Conservation (phyloP, 2,329 filamentous ascomycete genomes). For the Colletotrichum sp. region DNA sequence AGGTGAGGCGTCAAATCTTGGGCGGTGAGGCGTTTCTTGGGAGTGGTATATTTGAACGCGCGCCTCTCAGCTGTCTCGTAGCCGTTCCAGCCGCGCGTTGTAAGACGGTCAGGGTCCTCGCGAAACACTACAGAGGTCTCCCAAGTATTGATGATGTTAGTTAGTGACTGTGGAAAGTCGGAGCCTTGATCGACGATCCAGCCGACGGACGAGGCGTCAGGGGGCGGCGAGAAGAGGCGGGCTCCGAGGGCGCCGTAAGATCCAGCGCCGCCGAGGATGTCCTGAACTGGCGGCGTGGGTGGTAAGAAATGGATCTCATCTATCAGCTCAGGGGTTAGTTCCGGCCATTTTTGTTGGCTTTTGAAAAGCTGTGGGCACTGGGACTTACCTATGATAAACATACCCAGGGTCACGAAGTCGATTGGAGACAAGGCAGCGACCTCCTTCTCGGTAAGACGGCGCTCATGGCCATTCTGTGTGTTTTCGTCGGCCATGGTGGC, state of each 20-base stretch:
- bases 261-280: constrained; percentile 88
- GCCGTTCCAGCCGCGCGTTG: constrained; percentile 92
- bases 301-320: constrained; percentile 91
- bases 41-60: constrained; percentile 86
- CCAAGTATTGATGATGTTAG: constrained; percentile 73
- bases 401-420: constrained; percentile 73
- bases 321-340: constrained; percentile 35
- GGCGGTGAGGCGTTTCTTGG: constrained; percentile 81
- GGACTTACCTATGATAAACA: constrained; percentile 73
- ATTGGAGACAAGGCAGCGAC: constrained; percentile 37
- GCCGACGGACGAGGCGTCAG: constrained; percentile 71
- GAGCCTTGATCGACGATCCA: constrained; percentile 92
- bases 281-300: constrained; percentile 69
- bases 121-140: constrained; percentile 75
- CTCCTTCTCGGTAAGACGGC: constrained; percentile 30
- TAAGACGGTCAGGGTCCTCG: constrained; percentile 69
- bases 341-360: not conserved
- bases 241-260: constrained; percentile 88
- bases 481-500: not conserved
- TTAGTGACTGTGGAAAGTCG: constrained; percentile 78
- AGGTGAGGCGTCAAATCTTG: constrained; percentile 70
- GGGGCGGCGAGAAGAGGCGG: constrained; percentile 79
- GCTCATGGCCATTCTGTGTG: not conserved
- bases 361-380: not conserved
- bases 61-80: constrained; percentile 74